Percentiles rank a stretch among this genome's conserved stretches.
phyloP scores from a whole-genome alignment of 768 basidiomycete species.

The Zangia roseola region DNA sequence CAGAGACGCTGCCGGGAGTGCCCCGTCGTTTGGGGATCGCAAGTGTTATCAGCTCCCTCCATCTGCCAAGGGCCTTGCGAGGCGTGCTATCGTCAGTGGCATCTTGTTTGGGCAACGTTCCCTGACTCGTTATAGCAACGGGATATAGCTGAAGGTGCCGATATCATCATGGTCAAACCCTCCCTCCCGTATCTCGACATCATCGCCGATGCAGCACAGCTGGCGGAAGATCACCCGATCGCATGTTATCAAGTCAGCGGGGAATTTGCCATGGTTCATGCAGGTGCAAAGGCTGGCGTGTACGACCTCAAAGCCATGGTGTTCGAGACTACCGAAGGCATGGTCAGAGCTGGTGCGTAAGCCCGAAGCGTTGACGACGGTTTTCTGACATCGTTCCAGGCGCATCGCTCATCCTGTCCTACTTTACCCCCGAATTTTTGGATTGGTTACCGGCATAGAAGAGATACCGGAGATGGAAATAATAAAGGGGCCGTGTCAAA shows the following conservation, averaged over 20 bases:
- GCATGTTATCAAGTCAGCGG: conserved; percentile 98
- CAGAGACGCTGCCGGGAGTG: conserved; percentile 97
- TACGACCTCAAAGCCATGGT: conserved; percentile 92
- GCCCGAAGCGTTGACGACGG: neutral
- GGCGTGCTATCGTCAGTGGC: conserved; percentile 84
- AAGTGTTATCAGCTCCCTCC: conserved; percentile 99
- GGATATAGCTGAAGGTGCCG: conserved; percentile 88
- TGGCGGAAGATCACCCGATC: conserved; percentile 86
- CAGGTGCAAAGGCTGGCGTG: conserved; percentile 91
- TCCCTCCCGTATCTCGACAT: conserved; percentile 95
- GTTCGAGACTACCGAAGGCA: conserved; percentile 87
- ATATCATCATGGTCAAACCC: conserved; percentile 99
- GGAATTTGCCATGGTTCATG: conserved; percentile 96
- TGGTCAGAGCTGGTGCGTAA: conserved; percentile 83
- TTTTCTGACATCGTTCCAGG: conserved; percentile 45
- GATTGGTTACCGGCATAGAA: conserved; percentile 63
- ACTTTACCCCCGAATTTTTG: conserved; percentile 96
- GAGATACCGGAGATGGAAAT: neutral
- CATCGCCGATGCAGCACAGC: conserved; percentile 80
- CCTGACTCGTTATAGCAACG: conserved; percentile 57
- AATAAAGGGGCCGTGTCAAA: neutral
- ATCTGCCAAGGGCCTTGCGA: conserved; percentile 81
- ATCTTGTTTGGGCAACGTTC: neutral
- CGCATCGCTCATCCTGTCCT: conserved; percentile 85
- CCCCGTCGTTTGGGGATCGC: conserved; percentile 90